phyloP scores from a whole-genome alignment of 139 green algal genomes.

The Haematococcus lacustris region DNA sequence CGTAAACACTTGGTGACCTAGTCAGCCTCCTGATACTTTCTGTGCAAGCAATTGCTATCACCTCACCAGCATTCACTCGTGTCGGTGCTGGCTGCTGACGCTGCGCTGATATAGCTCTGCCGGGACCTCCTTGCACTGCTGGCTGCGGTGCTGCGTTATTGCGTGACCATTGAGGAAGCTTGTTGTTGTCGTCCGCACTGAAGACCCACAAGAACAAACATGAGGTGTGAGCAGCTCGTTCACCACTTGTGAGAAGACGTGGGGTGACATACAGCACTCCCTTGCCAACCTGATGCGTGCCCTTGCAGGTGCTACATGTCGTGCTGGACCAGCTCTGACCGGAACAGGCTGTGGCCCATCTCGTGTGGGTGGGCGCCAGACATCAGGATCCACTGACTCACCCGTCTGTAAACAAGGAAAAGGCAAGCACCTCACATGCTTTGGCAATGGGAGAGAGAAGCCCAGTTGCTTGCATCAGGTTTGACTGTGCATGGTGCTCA shows the following conservation, averaged over 20 bases:
- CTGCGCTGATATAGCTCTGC: conserved; percentile 3
- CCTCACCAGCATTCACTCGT: background rate
- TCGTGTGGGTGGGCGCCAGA: conserved; percentile 40
- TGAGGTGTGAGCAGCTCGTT: background rate
- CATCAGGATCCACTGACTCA: conserved; percentile 38
- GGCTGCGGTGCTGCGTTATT: conserved; percentile 3
- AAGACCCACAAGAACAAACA: background rate
- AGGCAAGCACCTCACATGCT: background rate
- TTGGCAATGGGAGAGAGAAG: too few relatives aligned
- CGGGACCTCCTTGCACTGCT: background rate
- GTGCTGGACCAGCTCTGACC: background rate
- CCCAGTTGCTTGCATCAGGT: too few relatives aligned
- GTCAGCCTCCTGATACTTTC: background rate
- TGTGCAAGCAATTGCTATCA: background rate
- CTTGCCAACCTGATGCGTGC: background rate
- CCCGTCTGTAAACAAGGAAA: conserved; percentile 1
- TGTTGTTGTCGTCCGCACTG: conserved; percentile 3
- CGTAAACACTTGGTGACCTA: too few relatives aligned
- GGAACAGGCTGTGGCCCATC: background rate
- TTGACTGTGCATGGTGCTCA: too few relatives aligned
- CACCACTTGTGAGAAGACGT: background rate
- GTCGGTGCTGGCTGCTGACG: background rate
- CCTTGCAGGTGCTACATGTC: background rate
- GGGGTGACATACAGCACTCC: background rate
- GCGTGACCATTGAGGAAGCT: conserved; percentile 11